phyloP scores from a whole-genome alignment of 1,139 yeast genomes.

The Lodderomyces jiufengensis region DNA sequence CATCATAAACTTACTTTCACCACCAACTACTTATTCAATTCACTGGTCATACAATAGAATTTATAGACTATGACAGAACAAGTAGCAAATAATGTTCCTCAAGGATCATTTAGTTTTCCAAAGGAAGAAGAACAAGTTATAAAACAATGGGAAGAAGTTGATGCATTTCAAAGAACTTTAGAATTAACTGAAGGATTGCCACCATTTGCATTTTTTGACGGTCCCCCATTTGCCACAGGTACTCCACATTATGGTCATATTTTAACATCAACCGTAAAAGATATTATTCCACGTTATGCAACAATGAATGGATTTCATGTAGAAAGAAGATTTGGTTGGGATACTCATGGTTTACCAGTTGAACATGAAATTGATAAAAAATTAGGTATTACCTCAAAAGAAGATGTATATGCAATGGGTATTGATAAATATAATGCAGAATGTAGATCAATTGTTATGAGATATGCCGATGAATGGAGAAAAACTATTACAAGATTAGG shows the following conservation, averaged over 20 bases:
- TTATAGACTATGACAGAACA: conserved; percentile 36
- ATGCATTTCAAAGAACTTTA: conserved; percentile 86
- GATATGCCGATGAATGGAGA: conserved; percentile 95
- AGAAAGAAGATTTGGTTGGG: conserved; percentile 99
- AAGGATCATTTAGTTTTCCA: conserved; percentile 61
- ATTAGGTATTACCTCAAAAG: conserved; percentile 87
- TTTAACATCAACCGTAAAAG: conserved; percentile 93
- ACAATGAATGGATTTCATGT: conserved; percentile 96
- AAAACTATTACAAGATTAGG: conserved; percentile 89
- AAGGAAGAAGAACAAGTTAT: conserved; percentile 82
- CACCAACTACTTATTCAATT: neutral
- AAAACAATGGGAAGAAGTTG: conserved; percentile 79
- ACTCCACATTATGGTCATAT: conserved; percentile 99
- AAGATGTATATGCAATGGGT: conserved; percentile 91
- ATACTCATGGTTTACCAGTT: conserved; percentile 97
- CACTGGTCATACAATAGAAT: conserved; percentile 1
- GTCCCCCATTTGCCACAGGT: conserved; percentile 99
- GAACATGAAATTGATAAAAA: conserved; percentile 99
- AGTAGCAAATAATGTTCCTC: conserved; percentile 8
- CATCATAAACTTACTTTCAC: neutral
- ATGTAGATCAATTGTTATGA: conserved; percentile 96
- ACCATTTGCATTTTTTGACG: conserved; percentile 91
- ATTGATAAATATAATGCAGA: conserved; percentile 90
- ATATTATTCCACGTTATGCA: conserved; percentile 95
- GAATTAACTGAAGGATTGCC: conserved; percentile 83